Evolutionary conservation across 495 filamentous ascomycete species (phyloP).

Genomic region (Aspergillus carlsbadensis): DNA sequence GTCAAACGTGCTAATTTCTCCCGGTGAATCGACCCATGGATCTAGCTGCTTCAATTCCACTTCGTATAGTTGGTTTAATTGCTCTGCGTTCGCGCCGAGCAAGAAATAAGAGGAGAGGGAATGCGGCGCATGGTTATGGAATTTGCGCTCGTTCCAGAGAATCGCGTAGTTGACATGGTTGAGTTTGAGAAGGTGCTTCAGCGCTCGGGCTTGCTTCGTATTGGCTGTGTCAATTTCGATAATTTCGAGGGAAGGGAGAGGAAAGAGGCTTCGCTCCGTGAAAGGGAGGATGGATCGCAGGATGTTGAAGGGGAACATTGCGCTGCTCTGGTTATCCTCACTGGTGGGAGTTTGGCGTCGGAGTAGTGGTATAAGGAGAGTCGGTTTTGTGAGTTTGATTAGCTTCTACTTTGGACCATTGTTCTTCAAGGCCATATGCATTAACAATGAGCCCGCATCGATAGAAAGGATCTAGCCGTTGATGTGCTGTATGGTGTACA

Average conservation of each 20-base stretch:
- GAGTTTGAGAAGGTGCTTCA: slow-evolving; percentile 85
- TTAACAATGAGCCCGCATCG: background rate
- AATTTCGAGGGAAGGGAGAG: slow-evolving; percentile 66
- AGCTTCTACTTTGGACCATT: background rate
- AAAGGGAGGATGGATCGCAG: slow-evolving; percentile 22
- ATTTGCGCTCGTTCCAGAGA: slow-evolving; percentile 71
- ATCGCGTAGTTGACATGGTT: slow-evolving; percentile 92
- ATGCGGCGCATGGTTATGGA: slow-evolving; percentile 88
- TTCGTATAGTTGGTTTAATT: slow-evolving; percentile 79
- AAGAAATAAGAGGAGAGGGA: slow-evolving; percentile 82
- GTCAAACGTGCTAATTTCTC: slow-evolving; percentile 76
- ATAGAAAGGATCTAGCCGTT: background rate
- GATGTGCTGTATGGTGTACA: background rate
- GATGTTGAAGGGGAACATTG: slow-evolving; percentile 30
- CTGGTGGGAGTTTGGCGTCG: slow-evolving; percentile 7
- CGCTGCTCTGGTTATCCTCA: background rate
- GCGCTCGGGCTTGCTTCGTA: slow-evolving; percentile 74
- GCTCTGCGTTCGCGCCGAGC: slow-evolving; percentile 68
- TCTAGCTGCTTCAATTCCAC: slow-evolving; percentile 67
- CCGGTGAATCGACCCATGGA: slow-evolving; percentile 80
- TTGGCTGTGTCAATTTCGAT: slow-evolving; percentile 75
- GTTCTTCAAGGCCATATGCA: background rate
- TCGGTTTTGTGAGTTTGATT: background rate
- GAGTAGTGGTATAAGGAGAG: background rate
- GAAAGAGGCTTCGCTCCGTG: slow-evolving; percentile 43